Percentiles rank a stretch among this genome's conserved stretches.
Evolutionary conservation across 371 early-diverging fungal species (phyloP).

Genomic region (Apophysomyces trapeziformis): DNA sequence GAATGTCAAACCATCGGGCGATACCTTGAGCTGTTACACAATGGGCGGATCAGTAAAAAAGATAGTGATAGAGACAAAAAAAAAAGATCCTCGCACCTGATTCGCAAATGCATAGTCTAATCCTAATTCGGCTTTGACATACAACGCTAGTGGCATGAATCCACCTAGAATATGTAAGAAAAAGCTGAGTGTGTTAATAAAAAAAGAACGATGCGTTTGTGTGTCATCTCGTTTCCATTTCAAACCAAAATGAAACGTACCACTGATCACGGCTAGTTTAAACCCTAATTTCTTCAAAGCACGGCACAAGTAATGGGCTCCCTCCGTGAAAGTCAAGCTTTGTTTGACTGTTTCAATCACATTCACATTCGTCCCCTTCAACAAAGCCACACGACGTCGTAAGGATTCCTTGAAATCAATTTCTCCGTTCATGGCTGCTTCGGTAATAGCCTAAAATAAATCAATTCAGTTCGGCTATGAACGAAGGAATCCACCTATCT

Average conservation of each 20-base stretch:
- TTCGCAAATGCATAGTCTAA: conserved; percentile 98
- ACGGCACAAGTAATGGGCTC: conserved; percentile 86
- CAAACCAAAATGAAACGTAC: conserved; percentile 30
- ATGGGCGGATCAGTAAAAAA: conserved; percentile 4
- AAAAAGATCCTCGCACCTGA: conserved; percentile 51
- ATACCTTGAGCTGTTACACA: conserved; percentile 70
- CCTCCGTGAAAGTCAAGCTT: conserved; percentile 85
- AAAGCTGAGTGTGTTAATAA: background rate
- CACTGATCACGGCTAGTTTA: conserved; percentile 94
- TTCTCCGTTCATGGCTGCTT: conserved; percentile 96
- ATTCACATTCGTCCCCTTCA: conserved; percentile 84
- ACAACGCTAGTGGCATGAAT: conserved; percentile 89
- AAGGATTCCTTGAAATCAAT: conserved; percentile 95
- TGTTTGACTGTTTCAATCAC: conserved; percentile 81
- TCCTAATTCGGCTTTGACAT: conserved; percentile 87
- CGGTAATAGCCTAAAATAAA: conserved; percentile 79
- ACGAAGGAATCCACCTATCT: background rate
- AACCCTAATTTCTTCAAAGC: conserved; percentile 91
- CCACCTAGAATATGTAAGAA: conserved; percentile 64
- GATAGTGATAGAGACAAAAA: conserved; percentile 13
- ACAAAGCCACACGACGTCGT: conserved; percentile 82
- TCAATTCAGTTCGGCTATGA: conserved; percentile 8
- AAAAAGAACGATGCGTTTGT: background rate
- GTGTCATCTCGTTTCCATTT: background rate
- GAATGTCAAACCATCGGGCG: conserved; percentile 78